These are phyloP conservation scores for Barnettozyma vustinii DNA, from an alignment of 805 yeast genomes.

Conservation along the genomic window DNA sequence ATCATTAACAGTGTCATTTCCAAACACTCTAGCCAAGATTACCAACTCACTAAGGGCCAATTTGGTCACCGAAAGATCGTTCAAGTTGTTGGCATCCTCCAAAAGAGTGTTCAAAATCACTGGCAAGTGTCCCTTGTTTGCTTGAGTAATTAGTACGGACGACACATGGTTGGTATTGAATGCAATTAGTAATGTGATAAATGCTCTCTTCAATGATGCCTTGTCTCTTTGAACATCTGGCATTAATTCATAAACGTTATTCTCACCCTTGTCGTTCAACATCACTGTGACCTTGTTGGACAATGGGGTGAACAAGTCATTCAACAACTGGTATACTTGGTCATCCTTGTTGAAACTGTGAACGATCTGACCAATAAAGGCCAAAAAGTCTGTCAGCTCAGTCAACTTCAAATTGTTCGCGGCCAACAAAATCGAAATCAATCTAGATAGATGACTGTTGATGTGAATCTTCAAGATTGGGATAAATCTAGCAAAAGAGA, in stretches of 20 bases:
- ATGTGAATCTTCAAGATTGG: constrained; percentile 57
- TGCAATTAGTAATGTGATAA: constrained; percentile 62
- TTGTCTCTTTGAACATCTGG: constrained; percentile 67
- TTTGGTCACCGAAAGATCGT: constrained; percentile 63
- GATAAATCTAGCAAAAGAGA: constrained; percentile 81
- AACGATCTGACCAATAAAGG: constrained; percentile 83
- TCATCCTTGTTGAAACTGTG: constrained; percentile 69
- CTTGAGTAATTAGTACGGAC: constrained; percentile 65
- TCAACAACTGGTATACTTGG: constrained; percentile 65
- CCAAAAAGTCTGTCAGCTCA: constrained; percentile 75
- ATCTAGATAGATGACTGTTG: constrained; percentile 55
- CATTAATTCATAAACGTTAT: constrained; percentile 30
- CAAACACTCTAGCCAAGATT: constrained; percentile 57
- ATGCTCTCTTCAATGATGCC: constrained; percentile 59
- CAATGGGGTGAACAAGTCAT: constrained; percentile 71
- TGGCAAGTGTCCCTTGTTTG: constrained; percentile 57
- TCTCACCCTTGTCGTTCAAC: constrained; percentile 39
- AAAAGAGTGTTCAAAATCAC: constrained; percentile 57
- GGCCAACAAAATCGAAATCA: constrained; percentile 60
- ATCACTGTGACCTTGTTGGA: constrained; percentile 54
- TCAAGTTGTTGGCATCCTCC: constrained; percentile 55
- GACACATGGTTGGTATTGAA: constrained; percentile 74
- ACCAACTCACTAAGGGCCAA: constrained; percentile 64
- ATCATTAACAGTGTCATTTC: constrained; percentile 64
- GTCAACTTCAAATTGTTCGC: constrained; percentile 50